Conservation (phyloP, 2,329 filamentous ascomycete species). For the Epicoccum nigrum region DNA sequence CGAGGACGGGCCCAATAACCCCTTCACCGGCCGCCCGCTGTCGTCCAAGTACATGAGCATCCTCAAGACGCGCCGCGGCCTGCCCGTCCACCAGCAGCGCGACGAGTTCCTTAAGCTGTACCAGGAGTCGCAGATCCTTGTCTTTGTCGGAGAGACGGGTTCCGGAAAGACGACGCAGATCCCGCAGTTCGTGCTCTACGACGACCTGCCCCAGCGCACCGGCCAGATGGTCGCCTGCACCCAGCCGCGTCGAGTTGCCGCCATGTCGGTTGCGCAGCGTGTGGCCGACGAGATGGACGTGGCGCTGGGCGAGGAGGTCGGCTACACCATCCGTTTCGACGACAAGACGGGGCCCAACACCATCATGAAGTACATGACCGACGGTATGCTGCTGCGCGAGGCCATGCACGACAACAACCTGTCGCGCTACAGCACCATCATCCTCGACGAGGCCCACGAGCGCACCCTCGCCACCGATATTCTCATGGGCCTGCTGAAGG, state of each 20-base stretch:
- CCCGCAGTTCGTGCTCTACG: slow-evolving; percentile 95
- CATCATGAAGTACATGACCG: slow-evolving; percentile 99
- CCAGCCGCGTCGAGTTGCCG: slow-evolving; percentile 94
- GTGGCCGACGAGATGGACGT: slow-evolving; percentile 96
- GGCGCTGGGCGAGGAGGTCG: slow-evolving; percentile 86
- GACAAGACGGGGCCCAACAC: slow-evolving; percentile 88
- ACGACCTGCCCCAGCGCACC: slow-evolving; percentile 86
- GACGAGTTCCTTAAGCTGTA: slow-evolving; percentile 94
- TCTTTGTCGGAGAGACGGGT: slow-evolving; percentile 98
- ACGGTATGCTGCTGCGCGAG: slow-evolving; percentile 96
- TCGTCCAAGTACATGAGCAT: slow-evolving; percentile 90
- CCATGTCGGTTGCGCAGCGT: slow-evolving; percentile 97
- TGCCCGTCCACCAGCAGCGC: slow-evolving; percentile 91
- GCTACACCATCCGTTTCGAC: slow-evolving; percentile 97
- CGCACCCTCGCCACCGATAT: slow-evolving; percentile 96
- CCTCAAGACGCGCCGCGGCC: slow-evolving; percentile 77
- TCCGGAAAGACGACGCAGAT: slow-evolving; percentile 99
- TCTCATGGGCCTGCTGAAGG: slow-evolving; percentile 91
- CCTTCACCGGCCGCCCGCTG: slow-evolving; percentile 80
- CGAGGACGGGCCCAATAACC: slow-evolving; percentile 82
- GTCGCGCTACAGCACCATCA: slow-evolving; percentile 91
- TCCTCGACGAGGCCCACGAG: slow-evolving; percentile 98
- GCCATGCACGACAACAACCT: slow-evolving; percentile 91
- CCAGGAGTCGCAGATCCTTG: slow-evolving; percentile 92
- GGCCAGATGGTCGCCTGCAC: slow-evolving; percentile 96